Percentiles rank a stretch among this genome's conserved stretches.
These are phyloP conservation scores for Mrakia frigida DNA, from an alignment of 768 basidiomycete species.

Conservation along the genomic window DNA sequence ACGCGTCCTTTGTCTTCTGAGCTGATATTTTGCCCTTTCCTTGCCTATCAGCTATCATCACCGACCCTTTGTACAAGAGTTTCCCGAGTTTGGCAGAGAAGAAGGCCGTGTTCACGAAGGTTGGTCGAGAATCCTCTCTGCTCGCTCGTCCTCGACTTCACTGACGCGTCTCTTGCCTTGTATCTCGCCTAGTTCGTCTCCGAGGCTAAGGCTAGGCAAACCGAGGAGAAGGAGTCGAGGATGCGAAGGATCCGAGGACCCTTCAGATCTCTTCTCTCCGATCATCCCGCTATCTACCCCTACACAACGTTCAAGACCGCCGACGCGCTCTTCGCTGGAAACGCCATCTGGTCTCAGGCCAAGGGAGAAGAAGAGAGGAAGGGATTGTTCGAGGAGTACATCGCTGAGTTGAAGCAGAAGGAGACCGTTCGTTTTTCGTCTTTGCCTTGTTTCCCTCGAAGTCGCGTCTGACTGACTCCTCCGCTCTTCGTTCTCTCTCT, in stretches of 20 bases:
- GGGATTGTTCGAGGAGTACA: conserved; percentile 87
- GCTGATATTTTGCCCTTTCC: too few species aligned
- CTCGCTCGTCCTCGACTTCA: neutral
- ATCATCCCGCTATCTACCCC: conserved; percentile 81
- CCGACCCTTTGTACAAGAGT: conserved; percentile 93
- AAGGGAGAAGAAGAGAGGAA: conserved; percentile 84
- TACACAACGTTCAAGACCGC: conserved; percentile 88
- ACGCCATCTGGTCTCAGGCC: conserved; percentile 79
- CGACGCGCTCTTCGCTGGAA: conserved; percentile 74
- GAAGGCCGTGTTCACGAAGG: conserved; percentile 90
- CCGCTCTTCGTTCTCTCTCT: neutral
- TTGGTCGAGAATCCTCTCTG: conserved; percentile 44
- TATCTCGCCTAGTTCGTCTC: conserved; percentile 62
- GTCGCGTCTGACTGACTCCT: too few species aligned
- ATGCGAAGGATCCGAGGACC: conserved; percentile 77
- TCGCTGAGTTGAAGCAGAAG: conserved; percentile 73
- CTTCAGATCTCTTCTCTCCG: conserved; percentile 74
- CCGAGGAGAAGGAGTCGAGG: conserved; percentile 76
- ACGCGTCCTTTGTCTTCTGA: too few species aligned
- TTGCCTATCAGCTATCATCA: conserved; percentile 65
- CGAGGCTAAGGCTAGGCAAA: conserved; percentile 69
- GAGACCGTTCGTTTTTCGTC: conserved; percentile 56
- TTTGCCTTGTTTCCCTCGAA: neutral
- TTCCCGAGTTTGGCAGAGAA: conserved; percentile 89
- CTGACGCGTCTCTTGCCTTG: neutral